These are phyloP conservation scores for Crucihimalaya himalaica DNA, from an alignment of 345 rosid genomes.

Conservation along the genomic window DNA sequence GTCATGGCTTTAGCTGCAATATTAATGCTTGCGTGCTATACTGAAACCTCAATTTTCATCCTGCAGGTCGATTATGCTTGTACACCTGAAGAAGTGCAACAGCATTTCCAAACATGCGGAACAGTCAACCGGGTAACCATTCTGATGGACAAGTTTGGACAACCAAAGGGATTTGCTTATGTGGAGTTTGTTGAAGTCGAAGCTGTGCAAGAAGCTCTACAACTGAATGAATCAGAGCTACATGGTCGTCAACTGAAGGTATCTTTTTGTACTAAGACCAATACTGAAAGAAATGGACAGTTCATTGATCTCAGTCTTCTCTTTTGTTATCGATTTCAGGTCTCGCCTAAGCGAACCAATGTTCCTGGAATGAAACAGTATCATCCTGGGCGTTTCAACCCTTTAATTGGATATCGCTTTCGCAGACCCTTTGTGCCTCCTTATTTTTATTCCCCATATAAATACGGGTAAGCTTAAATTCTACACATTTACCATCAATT, in stretches of 20 bases:
- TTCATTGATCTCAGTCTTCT: background rate
- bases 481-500: background rate
- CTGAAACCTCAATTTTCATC: background rate
- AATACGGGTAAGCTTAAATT: slow-evolving; percentile 65
- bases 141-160: slow-evolving; percentile 87
- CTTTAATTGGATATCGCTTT: slow-evolving; percentile 62
- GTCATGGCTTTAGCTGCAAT: background rate
- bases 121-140: slow-evolving; percentile 91
- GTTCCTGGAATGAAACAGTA: slow-evolving; percentile 94
- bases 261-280: background rate
- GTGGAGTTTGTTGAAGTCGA: slow-evolving; percentile 86
- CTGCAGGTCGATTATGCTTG: slow-evolving; percentile 89
- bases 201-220: slow-evolving; percentile 79
- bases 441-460: slow-evolving; percentile 78
- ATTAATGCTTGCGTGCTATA: background rate
- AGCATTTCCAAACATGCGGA: slow-evolving; percentile 94
- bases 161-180: slow-evolving; percentile 96
- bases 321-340: slow-evolving; percentile 42
- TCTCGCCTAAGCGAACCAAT: slow-evolving; percentile 82
- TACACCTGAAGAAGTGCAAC: slow-evolving; percentile 97
- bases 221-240: slow-evolving; percentile 81
- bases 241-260: slow-evolving; percentile 97
- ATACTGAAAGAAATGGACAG: background rate
- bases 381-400: slow-evolving; percentile 67
- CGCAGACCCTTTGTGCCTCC: slow-evolving; percentile 79